Evolutionary conservation across 179 eudicot genomes (phyloP), one percentile per base, ranked within the genome.

Genomic region (Beta corolliflora): DNA sequence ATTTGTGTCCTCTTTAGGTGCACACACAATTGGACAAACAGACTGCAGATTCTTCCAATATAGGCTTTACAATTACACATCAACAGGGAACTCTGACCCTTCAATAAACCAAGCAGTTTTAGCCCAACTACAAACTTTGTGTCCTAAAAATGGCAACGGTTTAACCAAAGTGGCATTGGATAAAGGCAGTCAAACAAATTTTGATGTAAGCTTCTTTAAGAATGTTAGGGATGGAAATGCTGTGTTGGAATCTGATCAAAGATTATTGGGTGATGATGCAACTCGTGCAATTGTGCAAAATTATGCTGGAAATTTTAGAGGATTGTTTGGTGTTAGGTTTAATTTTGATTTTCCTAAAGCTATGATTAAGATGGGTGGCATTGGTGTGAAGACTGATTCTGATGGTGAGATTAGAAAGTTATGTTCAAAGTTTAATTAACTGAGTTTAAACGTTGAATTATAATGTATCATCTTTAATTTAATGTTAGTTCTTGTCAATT

Each of bases 11-110:
- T 73, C 4, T 81, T 55, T 81, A 93, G 97, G 95, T 65, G 95
- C 95, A 71, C 97, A 93, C 80, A 90, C 97, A 36, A 90, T 93
- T 25, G 95, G 95, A n/a, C 90, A 89, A 81, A 87, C 94, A 45
- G 90, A 87, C 46, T 93, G 97, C 80, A 75, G 86, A 70, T 90
- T 90, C 90, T 86, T 93, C 78, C 82, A 86, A 68, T 89, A 91
- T 79, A 86, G 92, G 31, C 89, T 93, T 19, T 93, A 91, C 91
- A 93, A 93, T 86, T 93, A 82, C 92, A 90, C 97, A 61, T 52
- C 90, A 59, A 90, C 92, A 5, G 94, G 97, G 19, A 89, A 84
- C 76, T 69, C 97, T 1, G 97, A 93, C 77, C 97, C 97, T 10
- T 85, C 92, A 76, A 78, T 93, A 66, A 87, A 78, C 82, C 90